Conservation (phyloP, 164 flowering plant genomes). For the Vitis labrusca region DNA sequence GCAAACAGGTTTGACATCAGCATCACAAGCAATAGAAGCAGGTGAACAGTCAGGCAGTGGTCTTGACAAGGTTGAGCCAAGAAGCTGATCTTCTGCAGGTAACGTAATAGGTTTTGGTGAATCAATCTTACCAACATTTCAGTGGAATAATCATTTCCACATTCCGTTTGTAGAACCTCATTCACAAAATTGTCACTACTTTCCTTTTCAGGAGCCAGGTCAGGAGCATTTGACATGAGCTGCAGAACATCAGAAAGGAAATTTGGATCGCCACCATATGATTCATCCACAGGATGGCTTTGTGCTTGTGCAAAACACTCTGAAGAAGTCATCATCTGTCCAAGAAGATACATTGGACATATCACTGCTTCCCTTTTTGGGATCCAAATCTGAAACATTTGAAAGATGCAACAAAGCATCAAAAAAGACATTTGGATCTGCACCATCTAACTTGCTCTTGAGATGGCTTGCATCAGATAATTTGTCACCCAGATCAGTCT, state of each 20-base stretch:
- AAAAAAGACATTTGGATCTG: conserved; percentile 14
- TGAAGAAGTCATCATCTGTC: too few relatives aligned
- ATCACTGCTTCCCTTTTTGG: too few relatives aligned
- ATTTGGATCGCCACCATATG: too few relatives aligned
- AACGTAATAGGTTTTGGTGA: conserved; percentile 14
- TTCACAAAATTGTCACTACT: conserved; percentile 12
- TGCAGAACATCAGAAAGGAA: too few relatives aligned
- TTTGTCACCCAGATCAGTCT: conserved; percentile 1
- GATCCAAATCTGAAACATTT: conserved; percentile 1
- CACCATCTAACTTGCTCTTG: conserved; percentile 19
- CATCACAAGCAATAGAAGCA: conserved; percentile 12
- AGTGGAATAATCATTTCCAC: conserved; percentile 16
- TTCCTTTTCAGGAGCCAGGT: conserved; percentile 11
- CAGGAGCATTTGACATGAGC: too few relatives aligned
- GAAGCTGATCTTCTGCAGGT: conserved; percentile 16
- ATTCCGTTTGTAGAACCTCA: conserved; percentile 13
- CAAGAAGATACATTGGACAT: too few relatives aligned
- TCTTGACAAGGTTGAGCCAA: conserved; percentile 19
- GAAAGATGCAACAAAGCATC: conserved; percentile 13
- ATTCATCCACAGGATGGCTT: too few relatives aligned
- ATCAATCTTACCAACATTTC: conserved; percentile 14
- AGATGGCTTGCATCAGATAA: conserved; percentile 19
- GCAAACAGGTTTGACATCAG: conserved; percentile 17
- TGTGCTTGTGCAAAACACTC: too few relatives aligned
- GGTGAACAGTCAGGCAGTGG: conserved; percentile 8